These are phyloP conservation scores for Drosera capensis DNA, from an alignment of 148 eudicot species.

Conservation along the genomic window DNA sequence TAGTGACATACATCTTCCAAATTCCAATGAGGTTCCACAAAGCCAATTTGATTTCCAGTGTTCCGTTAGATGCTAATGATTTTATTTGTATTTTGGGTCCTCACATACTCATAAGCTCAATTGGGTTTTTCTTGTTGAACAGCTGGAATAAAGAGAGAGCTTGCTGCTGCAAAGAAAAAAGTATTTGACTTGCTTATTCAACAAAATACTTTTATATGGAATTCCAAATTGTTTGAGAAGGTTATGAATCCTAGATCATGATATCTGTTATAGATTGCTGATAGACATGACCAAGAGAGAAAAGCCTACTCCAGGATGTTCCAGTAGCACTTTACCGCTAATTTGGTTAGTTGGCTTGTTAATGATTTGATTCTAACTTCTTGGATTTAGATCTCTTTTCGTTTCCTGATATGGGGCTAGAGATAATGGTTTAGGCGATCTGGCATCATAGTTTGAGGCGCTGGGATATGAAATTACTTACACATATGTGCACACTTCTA, in stretches of 20 bases:
- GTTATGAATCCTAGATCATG: not conserved
- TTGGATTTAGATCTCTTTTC: too few species aligned
- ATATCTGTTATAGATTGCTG: conserved; percentile 37
- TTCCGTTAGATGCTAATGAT: not conserved
- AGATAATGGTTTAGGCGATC: too few species aligned
- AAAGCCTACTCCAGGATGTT: conserved; percentile 50
- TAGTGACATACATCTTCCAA: conserved; percentile 6
- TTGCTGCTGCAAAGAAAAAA: conserved; percentile 62
- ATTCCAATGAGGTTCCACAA: not conserved
- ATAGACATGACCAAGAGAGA: conserved; percentile 48
- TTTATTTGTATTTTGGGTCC: too few species aligned
- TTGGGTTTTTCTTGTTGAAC: conserved; percentile 6
- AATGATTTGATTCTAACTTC: too few species aligned
- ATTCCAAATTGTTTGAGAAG: not conserved
- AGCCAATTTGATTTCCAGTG: not conserved
- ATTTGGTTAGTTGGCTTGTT: too few species aligned
- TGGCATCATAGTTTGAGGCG: too few species aligned
- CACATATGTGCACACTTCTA: too few species aligned
- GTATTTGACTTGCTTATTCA: conserved; percentile 11
- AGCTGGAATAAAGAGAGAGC: conserved; percentile 71
- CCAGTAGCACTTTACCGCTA: conserved; percentile 12
- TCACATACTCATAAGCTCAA: too few species aligned
- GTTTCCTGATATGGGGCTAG: too few species aligned
- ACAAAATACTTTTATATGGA: not conserved
- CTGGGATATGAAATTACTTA: too few species aligned